Conservation (phyloP, 495 filamentous ascomycete genomes). For the Hyaloscypha bicolor region DNA sequence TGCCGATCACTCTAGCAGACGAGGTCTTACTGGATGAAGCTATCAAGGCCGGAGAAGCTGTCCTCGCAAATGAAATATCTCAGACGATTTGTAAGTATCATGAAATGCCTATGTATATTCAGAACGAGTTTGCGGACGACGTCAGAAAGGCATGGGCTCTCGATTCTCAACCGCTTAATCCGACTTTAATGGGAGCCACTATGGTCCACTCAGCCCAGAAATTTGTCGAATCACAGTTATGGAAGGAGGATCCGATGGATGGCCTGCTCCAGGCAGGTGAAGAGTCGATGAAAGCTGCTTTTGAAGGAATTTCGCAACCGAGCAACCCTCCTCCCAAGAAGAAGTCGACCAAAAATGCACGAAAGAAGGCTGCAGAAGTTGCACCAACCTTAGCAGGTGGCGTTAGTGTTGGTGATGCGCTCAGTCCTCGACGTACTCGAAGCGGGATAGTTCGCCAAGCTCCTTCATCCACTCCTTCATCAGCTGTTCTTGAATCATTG, state of each 20-base stretch:
- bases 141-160: conserved; percentile 66
- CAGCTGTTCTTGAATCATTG: conserved; percentile 2
- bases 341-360: background rate
- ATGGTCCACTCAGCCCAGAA: conserved; percentile 61
- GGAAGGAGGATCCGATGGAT: conserved; percentile 23
- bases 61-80: conserved; percentile 63
- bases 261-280: conserved; percentile 17
- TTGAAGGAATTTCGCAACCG: background rate
- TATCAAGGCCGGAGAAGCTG: conserved; percentile 61
- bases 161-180: conserved; percentile 38
- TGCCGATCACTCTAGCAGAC: conserved; percentile 60
- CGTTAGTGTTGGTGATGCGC: conserved; percentile 17
- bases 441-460: background rate
- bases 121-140: conserved; percentile 57
- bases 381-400: conserved; percentile 21
- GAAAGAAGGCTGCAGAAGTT: conserved; percentile 15
- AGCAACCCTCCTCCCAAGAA: conserved; percentile 6
- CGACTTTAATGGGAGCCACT: conserved; percentile 41
- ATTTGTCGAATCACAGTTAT: conserved; percentile 57
- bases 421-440: conserved; percentile 11
- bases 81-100: conserved; percentile 65
- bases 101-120: conserved; percentile 75
- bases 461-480: background rate
- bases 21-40: conserved; percentile 59
- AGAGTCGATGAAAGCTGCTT: conserved; percentile 1